Conservation (phyloP, 345 rosid species). For the Dipteronia sinensis region DNA sequence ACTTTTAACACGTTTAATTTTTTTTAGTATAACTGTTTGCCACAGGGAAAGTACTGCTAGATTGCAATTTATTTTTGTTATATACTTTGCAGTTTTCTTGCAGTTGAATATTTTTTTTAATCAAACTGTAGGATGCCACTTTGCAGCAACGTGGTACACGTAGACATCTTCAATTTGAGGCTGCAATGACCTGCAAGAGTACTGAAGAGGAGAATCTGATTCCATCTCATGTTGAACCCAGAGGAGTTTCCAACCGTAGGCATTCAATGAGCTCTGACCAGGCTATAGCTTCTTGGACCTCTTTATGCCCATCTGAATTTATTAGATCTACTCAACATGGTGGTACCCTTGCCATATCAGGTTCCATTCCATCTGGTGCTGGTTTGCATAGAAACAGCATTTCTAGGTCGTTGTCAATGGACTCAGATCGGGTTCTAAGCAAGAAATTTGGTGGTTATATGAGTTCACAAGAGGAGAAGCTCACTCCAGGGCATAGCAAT, state of each 20-base stretch:
- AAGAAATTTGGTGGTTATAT: constrained; percentile 14
- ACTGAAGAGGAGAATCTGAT: constrained; percentile 9
- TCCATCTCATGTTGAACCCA: constrained; percentile 14
- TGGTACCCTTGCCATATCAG: constrained; percentile 15
- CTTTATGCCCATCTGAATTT: constrained; percentile 19
- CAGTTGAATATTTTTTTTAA: not conserved
- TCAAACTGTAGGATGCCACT: constrained; percentile 22
- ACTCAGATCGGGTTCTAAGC: constrained; percentile 16
- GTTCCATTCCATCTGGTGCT: constrained; percentile 10
- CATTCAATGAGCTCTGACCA: constrained; percentile 10
- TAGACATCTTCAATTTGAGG: constrained; percentile 41
- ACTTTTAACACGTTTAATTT: not conserved
- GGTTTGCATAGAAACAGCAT: constrained; percentile 21
- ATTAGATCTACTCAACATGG: constrained; percentile 9
- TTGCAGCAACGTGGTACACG: constrained; percentile 29
- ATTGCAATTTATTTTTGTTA: constrained; percentile 3
- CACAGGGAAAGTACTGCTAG: not conserved
- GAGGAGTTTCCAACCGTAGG: constrained; percentile 8
- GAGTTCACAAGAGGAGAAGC: constrained; percentile 20
- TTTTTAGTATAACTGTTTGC: not conserved
- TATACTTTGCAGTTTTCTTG: not conserved
- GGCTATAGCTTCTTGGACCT: not conserved
- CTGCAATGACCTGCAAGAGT: not conserved
- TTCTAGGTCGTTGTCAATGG: constrained; percentile 8
- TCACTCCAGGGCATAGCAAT: constrained; percentile 1